Conservation (phyloP, 148 eudicot genomes). For the Nyssa sinensis region DNA sequence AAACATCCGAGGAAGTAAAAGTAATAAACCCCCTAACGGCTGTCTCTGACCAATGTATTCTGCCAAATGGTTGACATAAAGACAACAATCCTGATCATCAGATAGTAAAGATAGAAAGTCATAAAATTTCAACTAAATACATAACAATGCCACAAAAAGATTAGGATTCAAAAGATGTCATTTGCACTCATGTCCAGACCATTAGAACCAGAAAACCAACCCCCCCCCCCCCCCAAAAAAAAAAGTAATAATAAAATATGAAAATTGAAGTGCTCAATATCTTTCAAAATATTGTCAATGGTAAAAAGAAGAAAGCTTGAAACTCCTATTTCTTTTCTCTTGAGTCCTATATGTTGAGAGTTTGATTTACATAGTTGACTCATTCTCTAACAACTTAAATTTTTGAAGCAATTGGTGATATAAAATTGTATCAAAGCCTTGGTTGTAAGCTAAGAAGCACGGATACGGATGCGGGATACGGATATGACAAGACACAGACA, state of each 20-base stretch:
- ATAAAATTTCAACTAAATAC: background rate
- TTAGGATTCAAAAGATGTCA: slow-evolving; percentile 4
- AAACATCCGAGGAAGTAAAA: slow-evolving; percentile 76
- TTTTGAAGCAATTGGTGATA: no score
- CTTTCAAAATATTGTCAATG: no score
- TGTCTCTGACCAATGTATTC: slow-evolving; percentile 71
- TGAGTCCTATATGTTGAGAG: background rate
- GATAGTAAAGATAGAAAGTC: background rate
- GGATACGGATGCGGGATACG: no score
- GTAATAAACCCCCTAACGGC: slow-evolving; percentile 81
- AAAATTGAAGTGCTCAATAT: background rate
- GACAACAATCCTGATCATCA: slow-evolving; percentile 12
- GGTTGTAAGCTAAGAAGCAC: no score
- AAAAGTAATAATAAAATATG: no score
- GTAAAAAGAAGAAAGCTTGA: no score
- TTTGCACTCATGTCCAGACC: background rate
- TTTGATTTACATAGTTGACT: no score
- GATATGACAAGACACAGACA: no score
- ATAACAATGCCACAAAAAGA: background rate
- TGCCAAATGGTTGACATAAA: slow-evolving; percentile 27
- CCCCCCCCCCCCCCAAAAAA: no score
- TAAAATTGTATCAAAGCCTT: no score
- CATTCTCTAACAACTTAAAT: no score
- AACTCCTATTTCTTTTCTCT: background rate
- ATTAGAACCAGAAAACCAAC: background rate